These are phyloP conservation scores for Boletus coccyginus DNA, from an alignment of 768 basidiomycete genomes.

Conservation along the genomic window DNA sequence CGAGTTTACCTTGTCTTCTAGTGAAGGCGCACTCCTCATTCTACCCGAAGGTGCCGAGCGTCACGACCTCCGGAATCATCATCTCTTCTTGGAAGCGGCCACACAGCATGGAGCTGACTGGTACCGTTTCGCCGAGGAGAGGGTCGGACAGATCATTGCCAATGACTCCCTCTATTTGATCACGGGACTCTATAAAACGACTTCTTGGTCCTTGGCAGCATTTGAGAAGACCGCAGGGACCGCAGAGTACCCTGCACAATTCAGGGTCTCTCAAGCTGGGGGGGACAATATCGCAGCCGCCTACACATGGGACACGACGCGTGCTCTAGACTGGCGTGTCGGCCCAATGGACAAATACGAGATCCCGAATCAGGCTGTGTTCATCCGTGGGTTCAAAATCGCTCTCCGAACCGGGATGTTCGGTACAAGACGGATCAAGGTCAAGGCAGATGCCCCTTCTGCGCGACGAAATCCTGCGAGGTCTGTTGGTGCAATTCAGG, in stretches of 20 bases:
- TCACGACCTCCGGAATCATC: constrained; percentile 19
- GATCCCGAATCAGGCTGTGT: constrained; percentile 19
- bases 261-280: constrained; percentile 1
- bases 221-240: constrained; percentile 2
- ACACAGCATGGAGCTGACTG: constrained; percentile 21
- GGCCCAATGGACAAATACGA: not conserved
- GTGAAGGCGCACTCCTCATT: constrained; percentile 30
- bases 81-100: constrained; percentile 18
- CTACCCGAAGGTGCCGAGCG: constrained; percentile 29
- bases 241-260: constrained; percentile 1
- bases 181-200: constrained; percentile 3
- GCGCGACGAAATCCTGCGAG: not conserved
- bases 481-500: not conserved
- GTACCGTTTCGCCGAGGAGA: constrained; percentile 26
- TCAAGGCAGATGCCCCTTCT: not conserved
- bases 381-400: constrained; percentile 22
- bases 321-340: constrained; percentile 2
- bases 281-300: not conserved
- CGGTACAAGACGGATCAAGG: not conserved
- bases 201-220: constrained; percentile 30
- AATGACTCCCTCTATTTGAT: constrained; percentile 31
- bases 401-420: not conserved
- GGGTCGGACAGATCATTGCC: constrained; percentile 12
- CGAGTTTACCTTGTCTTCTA: constrained; percentile 9
- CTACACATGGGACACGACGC: constrained; percentile 8